These are phyloP conservation scores for Lentinula edodes DNA, from an alignment of 768 basidiomycete genomes.

Conservation along the genomic window DNA sequence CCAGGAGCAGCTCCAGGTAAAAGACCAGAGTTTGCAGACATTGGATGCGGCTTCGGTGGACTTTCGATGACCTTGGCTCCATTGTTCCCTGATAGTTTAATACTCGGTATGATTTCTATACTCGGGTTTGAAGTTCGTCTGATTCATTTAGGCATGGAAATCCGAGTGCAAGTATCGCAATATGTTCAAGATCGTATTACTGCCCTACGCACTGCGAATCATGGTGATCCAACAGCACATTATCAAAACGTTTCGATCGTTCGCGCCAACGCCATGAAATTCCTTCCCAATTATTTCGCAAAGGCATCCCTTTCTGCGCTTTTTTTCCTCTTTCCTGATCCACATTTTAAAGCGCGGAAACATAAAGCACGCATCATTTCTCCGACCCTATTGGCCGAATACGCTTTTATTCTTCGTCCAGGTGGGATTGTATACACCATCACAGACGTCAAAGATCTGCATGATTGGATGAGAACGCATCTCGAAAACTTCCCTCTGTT, in stretches of 20 bases:
- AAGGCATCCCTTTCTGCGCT: slow-evolving; percentile 88
- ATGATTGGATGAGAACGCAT: slow-evolving; percentile 93
- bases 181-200: slow-evolving; percentile 93
- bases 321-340: slow-evolving; percentile 98
- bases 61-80: slow-evolving; percentile 86
- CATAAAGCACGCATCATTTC: slow-evolving; percentile 99
- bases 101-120: slow-evolving; percentile 64
- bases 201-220: slow-evolving; percentile 60
- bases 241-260: slow-evolving; percentile 91
- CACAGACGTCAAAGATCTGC: slow-evolving; percentile 92
- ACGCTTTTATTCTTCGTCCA: slow-evolving; percentile 86
- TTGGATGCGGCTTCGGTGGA: slow-evolving; percentile 98
- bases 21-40: slow-evolving; percentile 89
- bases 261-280: slow-evolving; percentile 98
- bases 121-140: slow-evolving; percentile 16
- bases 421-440: slow-evolving; percentile 98
- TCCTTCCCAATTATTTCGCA: slow-evolving; percentile 91
- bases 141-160: slow-evolving; percentile 79
- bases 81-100: slow-evolving; percentile 84
- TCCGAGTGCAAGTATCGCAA: slow-evolving; percentile 92
- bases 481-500: slow-evolving; percentile 87
- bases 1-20: slow-evolving; percentile 57
- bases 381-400: slow-evolving; percentile 94
- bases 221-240: slow-evolving; percentile 21
- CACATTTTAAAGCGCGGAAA: slow-evolving; percentile 96